Conservation (phyloP, 345 rosid species). For the Linum lewisii region DNA sequence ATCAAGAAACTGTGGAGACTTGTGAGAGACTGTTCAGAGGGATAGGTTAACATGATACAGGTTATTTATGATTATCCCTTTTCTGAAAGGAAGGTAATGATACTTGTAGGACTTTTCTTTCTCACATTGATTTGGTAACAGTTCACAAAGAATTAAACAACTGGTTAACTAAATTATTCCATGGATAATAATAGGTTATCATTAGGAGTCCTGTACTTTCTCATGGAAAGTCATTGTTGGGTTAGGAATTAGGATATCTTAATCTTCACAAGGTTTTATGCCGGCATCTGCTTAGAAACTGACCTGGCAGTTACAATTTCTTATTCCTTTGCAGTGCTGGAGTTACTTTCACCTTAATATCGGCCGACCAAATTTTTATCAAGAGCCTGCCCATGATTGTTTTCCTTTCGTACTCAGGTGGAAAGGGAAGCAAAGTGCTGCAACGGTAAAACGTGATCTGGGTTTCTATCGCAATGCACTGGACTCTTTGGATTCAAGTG, state of each 20-base stretch:
- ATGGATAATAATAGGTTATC: slow-evolving; percentile 55
- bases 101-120: too few relatives aligned
- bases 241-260: not conserved
- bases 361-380: slow-evolving; percentile 3
- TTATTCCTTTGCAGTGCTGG: slow-evolving; percentile 1
- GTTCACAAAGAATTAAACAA: not conserved
- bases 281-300: not conserved
- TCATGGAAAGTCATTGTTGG: not conserved
- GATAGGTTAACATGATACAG: not conserved
- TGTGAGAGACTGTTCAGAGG: not conserved
- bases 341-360: slow-evolving; percentile 3
- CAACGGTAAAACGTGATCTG: not conserved
- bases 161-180: not conserved
- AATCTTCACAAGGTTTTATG: too few relatives aligned
- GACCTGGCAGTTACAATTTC: not conserved
- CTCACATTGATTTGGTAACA: too few relatives aligned
- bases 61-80: not conserved
- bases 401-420: slow-evolving; percentile 2
- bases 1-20: too few relatives aligned
- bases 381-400: slow-evolving; percentile 3
- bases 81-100: too few relatives aligned
- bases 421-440: slow-evolving; percentile 6
- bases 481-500: slow-evolving; percentile 1
- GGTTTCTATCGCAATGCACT: slow-evolving; percentile 4
- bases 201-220: not conserved